A percentile compares a stretch with the other conserved stretches of the same genome.
Evolutionary conservation across 2,329 filamentous ascomycete genomes (phyloP).

Genomic region (Colletotrichum cuscutae): DNA sequence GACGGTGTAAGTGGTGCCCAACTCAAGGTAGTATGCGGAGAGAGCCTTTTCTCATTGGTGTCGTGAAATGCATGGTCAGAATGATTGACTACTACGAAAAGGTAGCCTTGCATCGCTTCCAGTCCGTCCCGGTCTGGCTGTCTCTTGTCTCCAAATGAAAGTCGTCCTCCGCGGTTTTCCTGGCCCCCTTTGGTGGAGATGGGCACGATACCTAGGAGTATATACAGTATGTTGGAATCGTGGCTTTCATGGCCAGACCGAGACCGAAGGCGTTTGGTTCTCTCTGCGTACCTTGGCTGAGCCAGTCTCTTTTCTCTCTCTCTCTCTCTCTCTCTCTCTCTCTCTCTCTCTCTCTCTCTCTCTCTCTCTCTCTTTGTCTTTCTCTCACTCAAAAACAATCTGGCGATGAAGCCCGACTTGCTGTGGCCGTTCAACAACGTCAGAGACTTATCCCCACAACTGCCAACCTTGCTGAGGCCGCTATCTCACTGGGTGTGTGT

Average conservation of each 20-base stretch:
- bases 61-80: background rate
- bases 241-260: background rate
- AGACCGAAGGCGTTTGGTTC: background rate
- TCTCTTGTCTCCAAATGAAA: background rate
- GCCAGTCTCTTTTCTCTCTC: background rate
- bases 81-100: background rate
- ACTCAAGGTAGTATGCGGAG: background rate
- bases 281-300: background rate
- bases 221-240: background rate
- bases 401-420: background rate
- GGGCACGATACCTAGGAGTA: background rate
- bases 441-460: background rate
- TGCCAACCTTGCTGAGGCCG: background rate
- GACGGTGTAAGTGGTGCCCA: constrained; percentile 22
- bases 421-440: background rate
- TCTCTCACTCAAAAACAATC: background rate
- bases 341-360: too few species aligned
- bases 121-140: background rate
- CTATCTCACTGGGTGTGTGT: background rate
- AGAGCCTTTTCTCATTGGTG: background rate
- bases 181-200: background rate
- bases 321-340: background rate
- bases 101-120: constrained; percentile 6
- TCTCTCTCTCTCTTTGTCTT: too few species aligned
- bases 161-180: background rate